Conservation (phyloP, 2,329 filamentous ascomycete species). For the Acephala macrosclerotiorum region DNA sequence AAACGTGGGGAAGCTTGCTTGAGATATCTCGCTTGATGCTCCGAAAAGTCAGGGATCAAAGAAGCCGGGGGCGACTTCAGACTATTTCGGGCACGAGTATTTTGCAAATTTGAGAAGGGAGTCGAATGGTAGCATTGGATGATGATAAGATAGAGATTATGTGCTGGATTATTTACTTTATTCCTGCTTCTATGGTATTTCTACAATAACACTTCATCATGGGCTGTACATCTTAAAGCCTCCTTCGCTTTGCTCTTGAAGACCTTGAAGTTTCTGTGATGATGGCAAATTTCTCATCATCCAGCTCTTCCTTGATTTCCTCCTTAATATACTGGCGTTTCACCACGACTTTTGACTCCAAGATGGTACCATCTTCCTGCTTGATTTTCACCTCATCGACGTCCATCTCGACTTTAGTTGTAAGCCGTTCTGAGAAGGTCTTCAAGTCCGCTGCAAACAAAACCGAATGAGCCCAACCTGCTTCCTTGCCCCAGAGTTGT, state of each 20-base stretch:
- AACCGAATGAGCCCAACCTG: conserved; percentile 97
- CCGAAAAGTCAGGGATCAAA: not conserved
- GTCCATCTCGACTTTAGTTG: conserved; percentile 56
- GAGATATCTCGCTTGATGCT: conserved; percentile 9
- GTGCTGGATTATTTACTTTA: not conserved
- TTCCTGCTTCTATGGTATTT: not conserved
- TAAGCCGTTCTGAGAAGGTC: conserved; percentile 73
- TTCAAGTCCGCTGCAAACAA: conserved; percentile 93
- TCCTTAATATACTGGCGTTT: conserved; percentile 36
- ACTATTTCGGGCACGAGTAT: not conserved
- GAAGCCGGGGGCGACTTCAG: not conserved
- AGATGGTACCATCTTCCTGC: conserved; percentile 37
- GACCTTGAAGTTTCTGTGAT: conserved; percentile 35
- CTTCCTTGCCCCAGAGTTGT: conserved; percentile 87
- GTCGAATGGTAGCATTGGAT: not conserved
- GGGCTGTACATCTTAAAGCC: conserved; percentile 14
- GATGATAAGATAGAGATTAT: not conserved
- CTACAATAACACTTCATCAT: not conserved
- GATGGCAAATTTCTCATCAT: conserved; percentile 31
- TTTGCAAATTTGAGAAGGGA: not conserved
- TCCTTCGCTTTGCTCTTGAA: conserved; percentile 39
- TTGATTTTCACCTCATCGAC: conserved; percentile 49
- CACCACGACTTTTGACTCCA: conserved; percentile 33
- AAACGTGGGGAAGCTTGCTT: conserved; percentile 11
- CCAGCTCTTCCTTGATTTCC: conserved; percentile 31